Evolutionary conservation across 192 early-diverging fungal species (phyloP), one percentile per base, ranked within the genome.

Genomic region (Spizellomyces punctatus): DNA sequence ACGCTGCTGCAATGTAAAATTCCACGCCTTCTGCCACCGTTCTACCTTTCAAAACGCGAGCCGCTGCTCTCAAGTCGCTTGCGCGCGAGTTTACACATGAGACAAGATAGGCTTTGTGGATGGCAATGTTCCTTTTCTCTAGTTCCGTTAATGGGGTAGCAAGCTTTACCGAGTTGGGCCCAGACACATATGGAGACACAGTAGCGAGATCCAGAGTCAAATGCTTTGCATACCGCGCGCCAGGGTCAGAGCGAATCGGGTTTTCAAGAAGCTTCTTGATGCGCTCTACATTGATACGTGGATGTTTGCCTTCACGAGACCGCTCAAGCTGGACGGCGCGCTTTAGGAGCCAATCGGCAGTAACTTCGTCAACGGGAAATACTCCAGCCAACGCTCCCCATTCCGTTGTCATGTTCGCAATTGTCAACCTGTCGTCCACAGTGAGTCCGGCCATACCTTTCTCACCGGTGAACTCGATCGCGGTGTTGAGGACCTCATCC

Each of bases 381-480:
- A 99, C 86, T 46, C 97, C 97, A 52, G 95, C 97, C 21, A 99
- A 85, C 8, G 95, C 95, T 76, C 97, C 97, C 97, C 97, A 99
- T 78, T 99, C 97, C 44, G 97, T 99, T 6, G 97, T 99, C 97
- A 99, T 98, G 82, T 99, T 99, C 72, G 96, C 89, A 69, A 99
- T 94, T 55, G 97, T 94, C 64, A 99, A 83, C 9, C 96, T 89
- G 61, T 96, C 95, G 73, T 96, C 94, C 10, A 99, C 83, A 0
- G 86, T 82, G 64, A 99, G 76, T 12, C 74, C 71, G 27, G 74
- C 70, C 10, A 92, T 82, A 21, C 86, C 89, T 27, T 75, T 79
- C 42, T 66, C 66, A 55, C 95, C 95, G 49, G 86, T 86, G 76
- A 99, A 99, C 84, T 99, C 97, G 57, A 99, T 93, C 0, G 97